Evolutionary conservation across 805 yeast genomes (phyloP), one percentile per base, ranked within the genome.

Genomic region (Ogataea glucozyma): DNA sequence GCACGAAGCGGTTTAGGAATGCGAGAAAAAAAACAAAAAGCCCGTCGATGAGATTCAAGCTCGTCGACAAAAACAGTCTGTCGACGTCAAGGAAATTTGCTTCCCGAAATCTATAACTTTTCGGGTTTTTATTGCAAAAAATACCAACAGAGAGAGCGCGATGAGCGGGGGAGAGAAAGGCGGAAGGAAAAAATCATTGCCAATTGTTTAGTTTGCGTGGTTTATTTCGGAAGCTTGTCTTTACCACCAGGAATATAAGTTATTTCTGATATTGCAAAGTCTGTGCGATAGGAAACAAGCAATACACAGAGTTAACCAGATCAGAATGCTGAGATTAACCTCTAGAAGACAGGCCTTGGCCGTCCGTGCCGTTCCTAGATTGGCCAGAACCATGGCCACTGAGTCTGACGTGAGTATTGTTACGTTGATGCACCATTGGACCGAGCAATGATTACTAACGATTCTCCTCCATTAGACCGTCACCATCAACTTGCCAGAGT

Each of bases 401-500:
- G 55, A 50, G 26, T 26, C 55, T 19, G 65, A 62, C 36, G 58
- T 57, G 47, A 41, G 61, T 57, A 31, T 16, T 14, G 20, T 13
- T 3, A 12, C 17, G 7, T 31, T 5, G n/a, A 11, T 12, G 8
- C n/a, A 12, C 30, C 16, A 26, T n/a, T n/a, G n/a, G n/a, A 12
- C 12, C 7, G 16, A 26, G 30, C 7, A 6, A 6, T 23, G 9
- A 26, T 30, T 22, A 33, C 37, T 33, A 33, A 33, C 37, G 8
- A n/a, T n/a, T n/a, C n/a, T n/a, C n/a, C n/a, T 11, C 27, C 3
- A n/a, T 4, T 31, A 61, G 62, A 51, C 56, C 27, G 66, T 67
- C 30, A 43, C 49, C 31, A 77, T 86, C 54, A 76, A 78, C 13
- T 76, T 91, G 51, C 95, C 95, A 49, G 89, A 82, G 40, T 67